Base-by-base conservation (phyloP, 2,329 filamentous ascomycete species). In the Paecilomyces sp. region DNA sequence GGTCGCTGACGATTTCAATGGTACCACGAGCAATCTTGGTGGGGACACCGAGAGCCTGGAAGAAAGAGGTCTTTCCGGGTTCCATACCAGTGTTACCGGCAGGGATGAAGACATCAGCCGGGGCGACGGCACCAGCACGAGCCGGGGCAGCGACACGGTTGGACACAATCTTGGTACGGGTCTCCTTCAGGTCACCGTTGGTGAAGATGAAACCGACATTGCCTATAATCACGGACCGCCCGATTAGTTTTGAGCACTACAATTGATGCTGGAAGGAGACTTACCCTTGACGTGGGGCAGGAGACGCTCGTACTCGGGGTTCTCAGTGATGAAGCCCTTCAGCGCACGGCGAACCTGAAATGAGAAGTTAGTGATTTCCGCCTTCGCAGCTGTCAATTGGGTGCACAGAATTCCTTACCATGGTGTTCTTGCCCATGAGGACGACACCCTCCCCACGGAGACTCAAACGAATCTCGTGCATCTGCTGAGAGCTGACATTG, bases 1-100 rank as follows among this genome's bases (percentile, higher is more conserved):
- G 85, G 78, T 99, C 94, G 74, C 88, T 85, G 67, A 92, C 97
- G 78, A 99, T 99, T 91, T 99, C 94, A 83, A 99, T 99, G 83
- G 94, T 99, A 95, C 94, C 95, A 96, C 94, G 94, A 79, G 94
- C 94, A 83, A 99, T 99, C 92, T 99, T 99, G 87, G 94, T 99
- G 78, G 94, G 94, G 79, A 99, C 92, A 91, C 93, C 93, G 82
- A 99, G 94, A 75, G 94, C 94, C 89, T 99, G 94, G 92, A 99
- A 99, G 92, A 99, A 99, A 78, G 94, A 97, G 76, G 94, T 99
- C 90, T 99, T 99, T 82, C 95, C 95, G 78, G 94, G 95, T 82
- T 99, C 94, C 94, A 99, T 99, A 84, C 94, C 94, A 75, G 94
- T 99, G 90, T 99, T 99, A 82, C 94, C 94, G 72, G 92, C 94